These are phyloP conservation scores for Vicia sativa DNA, from an alignment of 306 rosid genomes.

Conservation along the genomic window DNA sequence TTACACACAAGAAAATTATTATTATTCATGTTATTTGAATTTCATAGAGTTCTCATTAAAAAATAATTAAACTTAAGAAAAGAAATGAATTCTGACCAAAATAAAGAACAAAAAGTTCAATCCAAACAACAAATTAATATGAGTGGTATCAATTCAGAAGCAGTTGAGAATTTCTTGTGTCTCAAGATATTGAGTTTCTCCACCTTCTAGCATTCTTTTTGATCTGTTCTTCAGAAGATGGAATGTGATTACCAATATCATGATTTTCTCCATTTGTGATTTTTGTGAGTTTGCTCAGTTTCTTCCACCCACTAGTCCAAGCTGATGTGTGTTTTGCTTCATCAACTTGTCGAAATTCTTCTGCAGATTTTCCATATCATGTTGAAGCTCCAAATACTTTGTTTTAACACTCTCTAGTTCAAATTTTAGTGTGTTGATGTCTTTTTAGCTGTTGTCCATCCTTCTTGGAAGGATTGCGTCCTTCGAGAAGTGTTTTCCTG, in stretches of 20 bases:
- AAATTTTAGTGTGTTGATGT: slow-evolving; percentile 84
- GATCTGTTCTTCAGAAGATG: slow-evolving; percentile 52
- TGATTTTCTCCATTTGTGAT: slow-evolving; percentile 59
- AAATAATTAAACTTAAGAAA: slow-evolving; percentile 27
- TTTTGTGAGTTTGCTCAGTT: slow-evolving; percentile 81
- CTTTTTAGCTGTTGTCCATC: slow-evolving; percentile 94
- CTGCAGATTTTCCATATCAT: slow-evolving; percentile 85
- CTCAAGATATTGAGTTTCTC: slow-evolving; percentile 95
- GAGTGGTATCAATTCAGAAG: not conserved
- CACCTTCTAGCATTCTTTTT: slow-evolving; percentile 77
- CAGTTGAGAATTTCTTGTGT: slow-evolving; percentile 27
- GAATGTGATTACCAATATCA: slow-evolving; percentile 54
- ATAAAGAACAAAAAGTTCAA: not conserved
- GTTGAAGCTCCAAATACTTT: slow-evolving; percentile 84
- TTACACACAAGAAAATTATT: slow-evolving; percentile 32
- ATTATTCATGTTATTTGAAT: slow-evolving; percentile 36
- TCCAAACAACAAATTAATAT: slow-evolving; percentile 28
- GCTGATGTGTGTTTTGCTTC: slow-evolving; percentile 79
- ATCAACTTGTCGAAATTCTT: slow-evolving; percentile 78
- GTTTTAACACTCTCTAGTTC: slow-evolving; percentile 88
- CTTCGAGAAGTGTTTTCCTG: slow-evolving; percentile 83
- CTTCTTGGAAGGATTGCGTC: slow-evolving; percentile 98
- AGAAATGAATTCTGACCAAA: slow-evolving; percentile 27
- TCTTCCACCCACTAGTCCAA: slow-evolving; percentile 97
- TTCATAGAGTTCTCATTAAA: slow-evolving; percentile 12